Evolutionary conservation across 306 rosid genomes (phyloP).

Genomic region (Mimosa pudica): DNA sequence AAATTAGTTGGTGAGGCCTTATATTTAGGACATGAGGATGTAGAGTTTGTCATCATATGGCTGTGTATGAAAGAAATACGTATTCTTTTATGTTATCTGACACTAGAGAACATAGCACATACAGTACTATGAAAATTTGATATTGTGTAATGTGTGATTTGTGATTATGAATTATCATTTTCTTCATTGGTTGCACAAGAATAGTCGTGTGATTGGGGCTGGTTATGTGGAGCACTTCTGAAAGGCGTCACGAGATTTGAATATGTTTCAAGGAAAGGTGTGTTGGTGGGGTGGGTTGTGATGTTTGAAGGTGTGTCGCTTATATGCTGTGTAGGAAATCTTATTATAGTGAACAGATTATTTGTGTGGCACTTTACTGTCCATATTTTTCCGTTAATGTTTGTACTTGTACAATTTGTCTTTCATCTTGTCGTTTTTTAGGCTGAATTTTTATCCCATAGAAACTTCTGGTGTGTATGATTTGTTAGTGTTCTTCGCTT

Average conservation of each 20-base stretch:
- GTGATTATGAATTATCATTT: not conserved
- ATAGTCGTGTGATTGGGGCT: not conserved
- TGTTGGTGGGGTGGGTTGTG: not conserved
- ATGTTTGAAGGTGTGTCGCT: not conserved
- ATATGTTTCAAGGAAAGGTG: not conserved
- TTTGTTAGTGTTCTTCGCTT: not conserved
- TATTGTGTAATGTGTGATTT: not conserved
- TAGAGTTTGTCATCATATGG: not conserved
- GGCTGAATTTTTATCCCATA: not conserved
- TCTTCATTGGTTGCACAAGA: not conserved
- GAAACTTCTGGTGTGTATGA: not conserved
- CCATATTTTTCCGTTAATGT: not conserved
- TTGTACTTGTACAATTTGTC: not conserved
- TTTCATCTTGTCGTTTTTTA: not conserved
- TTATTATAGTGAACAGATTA: not conserved
- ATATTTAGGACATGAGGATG: not conserved
- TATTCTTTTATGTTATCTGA: not conserved
- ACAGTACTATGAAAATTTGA: not conserved
- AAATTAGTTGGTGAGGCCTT: not conserved
- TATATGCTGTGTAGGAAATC: not conserved
- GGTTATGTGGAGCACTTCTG: not conserved
- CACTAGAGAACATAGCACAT: not conserved
- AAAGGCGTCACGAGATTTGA: constrained; percentile 9
- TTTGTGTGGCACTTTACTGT: not conserved
- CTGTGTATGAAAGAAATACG: not conserved